Evolutionary conservation across 192 early-diverging fungal species (phyloP).

Genomic region (Coemansia sp.): DNA sequence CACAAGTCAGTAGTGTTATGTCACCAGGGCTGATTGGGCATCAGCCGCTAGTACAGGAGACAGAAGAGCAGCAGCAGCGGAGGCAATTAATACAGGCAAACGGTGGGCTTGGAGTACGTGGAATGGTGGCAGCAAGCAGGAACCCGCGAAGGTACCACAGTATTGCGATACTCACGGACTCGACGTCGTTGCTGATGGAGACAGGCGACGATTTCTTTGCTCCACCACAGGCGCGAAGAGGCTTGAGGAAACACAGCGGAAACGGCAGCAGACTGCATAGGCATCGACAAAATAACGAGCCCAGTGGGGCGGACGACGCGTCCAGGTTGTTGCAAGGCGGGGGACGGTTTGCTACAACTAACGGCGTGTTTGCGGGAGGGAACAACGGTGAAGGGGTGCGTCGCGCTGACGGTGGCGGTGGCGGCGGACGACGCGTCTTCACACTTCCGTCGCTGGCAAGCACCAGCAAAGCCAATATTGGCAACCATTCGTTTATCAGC

Average conservation of each 20-base stretch:
- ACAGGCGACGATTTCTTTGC: slow-evolving; percentile 34
- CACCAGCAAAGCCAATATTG: background rate
- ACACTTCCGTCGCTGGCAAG: slow-evolving; percentile 9
- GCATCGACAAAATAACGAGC: background rate
- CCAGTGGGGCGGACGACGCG: too few relatives aligned
- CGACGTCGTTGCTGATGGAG: slow-evolving; percentile 46
- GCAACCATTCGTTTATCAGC: too few relatives aligned
- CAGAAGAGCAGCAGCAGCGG: background rate
- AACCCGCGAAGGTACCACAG: slow-evolving; percentile 37
- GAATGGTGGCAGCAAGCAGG: slow-evolving; percentile 1
- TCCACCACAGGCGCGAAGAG: background rate
- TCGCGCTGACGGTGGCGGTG: background rate
- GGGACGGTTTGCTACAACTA: slow-evolving; percentile 6
- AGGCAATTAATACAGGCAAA: background rate
- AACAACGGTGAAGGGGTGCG: background rate
- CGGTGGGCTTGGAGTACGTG: slow-evolving; percentile 4
- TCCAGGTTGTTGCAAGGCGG: background rate
- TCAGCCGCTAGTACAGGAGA: background rate
- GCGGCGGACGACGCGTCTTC: slow-evolving; percentile 1
- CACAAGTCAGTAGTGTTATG: background rate
- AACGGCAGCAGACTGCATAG: background rate
- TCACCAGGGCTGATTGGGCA: background rate
- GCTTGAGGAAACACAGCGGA: background rate
- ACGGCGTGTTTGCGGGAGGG: background rate
- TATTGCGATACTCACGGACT: slow-evolving; percentile 37